These are phyloP conservation scores for Fusarium austroafricanum DNA, from an alignment of 2,329 filamentous ascomycete species.

Conservation along the genomic window DNA sequence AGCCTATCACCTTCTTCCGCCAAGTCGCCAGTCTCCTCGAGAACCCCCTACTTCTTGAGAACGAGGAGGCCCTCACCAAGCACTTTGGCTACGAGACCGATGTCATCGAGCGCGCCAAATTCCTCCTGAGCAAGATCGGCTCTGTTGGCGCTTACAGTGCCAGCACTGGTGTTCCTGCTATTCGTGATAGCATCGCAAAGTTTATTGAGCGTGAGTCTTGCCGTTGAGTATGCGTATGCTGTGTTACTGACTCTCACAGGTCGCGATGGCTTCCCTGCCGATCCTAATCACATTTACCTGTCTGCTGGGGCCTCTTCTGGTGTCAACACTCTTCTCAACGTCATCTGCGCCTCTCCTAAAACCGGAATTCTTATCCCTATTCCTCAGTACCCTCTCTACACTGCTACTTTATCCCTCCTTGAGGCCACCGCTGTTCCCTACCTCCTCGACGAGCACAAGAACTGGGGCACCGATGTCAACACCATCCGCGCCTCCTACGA, in stretches of 20 bases:
- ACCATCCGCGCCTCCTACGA: conserved; percentile 79
- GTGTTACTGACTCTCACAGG: conserved; percentile 55
- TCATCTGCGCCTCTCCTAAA: conserved; percentile 82
- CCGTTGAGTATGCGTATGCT: background rate
- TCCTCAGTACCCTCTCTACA: conserved; percentile 98
- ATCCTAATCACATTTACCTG: conserved; percentile 86
- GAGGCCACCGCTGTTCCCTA: conserved; percentile 92
- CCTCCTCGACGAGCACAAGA: conserved; percentile 85
- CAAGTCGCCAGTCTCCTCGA: conserved; percentile 94
- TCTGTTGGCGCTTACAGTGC: conserved; percentile 97
- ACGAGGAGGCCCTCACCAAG: conserved; percentile 81
- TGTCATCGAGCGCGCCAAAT: conserved; percentile 85
- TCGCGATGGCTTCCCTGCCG: conserved; percentile 88
- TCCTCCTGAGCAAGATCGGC: conserved; percentile 83
- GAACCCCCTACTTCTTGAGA: conserved; percentile 85
- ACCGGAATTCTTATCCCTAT: conserved; percentile 93
- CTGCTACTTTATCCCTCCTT: conserved; percentile 86
- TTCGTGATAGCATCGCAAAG: conserved; percentile 88
- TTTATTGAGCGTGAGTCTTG: conserved; percentile 83
- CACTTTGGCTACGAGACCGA: conserved; percentile 89
- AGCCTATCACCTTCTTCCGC: conserved; percentile 98
- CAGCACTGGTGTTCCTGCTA: conserved; percentile 86
- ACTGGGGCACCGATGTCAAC: conserved; percentile 89
- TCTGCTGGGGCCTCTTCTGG: conserved; percentile 92
- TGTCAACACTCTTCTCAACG: conserved; percentile 91